Evolutionary conservation across 306 rosid genomes (phyloP), one percentile per base, ranked within the genome.

Genomic region (Sindora glabra): DNA sequence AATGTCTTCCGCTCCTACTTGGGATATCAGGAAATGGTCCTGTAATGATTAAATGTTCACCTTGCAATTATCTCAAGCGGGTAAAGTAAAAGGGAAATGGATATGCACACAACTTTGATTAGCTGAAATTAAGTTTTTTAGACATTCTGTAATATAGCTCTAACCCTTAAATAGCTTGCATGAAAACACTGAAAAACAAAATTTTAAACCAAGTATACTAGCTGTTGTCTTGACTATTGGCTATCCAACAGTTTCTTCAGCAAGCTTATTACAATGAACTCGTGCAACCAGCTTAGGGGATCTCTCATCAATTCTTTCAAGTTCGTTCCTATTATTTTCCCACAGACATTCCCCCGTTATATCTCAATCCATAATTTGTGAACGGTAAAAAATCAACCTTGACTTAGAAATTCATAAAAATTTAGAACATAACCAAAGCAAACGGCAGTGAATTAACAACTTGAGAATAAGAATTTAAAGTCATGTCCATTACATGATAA

Each of bases 191-290:
- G 22, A 48, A 65, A 51, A 21, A 68, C 47, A 74, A 59, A 67
- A 65, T 70, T 45, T 81, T 80, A 86, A 89, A 58, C 73, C 60
- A 55, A 45, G 37, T 27, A 67, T 23, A 48, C 76, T 75, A 85
- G 78, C 81, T 71, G 82, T 67, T 58, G 56, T 74, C 78, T 46
- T n/a, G n/a, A n/a, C n/a, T n/a, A 72, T 76, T 4, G 67, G 55
- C 49, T 87, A 83, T 10, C 68, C 47, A 39, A 66, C 45, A 0
- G 95, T 87, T 54, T 91, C 97, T 76, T 91, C 95, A 1, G 90
- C 89, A 30, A 92, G 84, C 78, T 76, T 88, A 24, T 78, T 73
- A 56, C 74, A 62, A 77, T 67, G 53, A 77, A 77, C 14, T 74
- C 78, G 9, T 71, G 68, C 40, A 77, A 50, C 77, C 71, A 71